Evolutionary conservation across 139 green algal genomes (phyloP).

Genomic region (Mychonastes homosphaera): DNA sequence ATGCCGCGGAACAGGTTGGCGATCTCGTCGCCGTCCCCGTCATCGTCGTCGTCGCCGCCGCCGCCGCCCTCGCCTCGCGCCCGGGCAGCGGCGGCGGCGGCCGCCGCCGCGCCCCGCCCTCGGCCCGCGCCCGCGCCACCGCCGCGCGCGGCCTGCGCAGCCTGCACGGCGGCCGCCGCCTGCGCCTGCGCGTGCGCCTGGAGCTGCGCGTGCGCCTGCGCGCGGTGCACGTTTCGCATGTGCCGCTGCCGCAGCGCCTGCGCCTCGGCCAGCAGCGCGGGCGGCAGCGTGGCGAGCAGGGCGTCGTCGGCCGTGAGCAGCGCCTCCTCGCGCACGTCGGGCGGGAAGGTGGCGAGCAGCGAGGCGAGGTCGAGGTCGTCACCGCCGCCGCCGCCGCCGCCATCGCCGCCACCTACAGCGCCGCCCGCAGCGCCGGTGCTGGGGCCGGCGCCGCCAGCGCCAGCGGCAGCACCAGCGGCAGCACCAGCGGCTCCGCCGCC

Average conservation of each 20-base stretch:
- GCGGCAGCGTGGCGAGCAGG: slow-evolving; percentile 65
- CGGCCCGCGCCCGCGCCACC: slow-evolving; percentile 1
- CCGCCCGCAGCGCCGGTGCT: slow-evolving; percentile 8
- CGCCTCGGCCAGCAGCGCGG: slow-evolving; percentile 67
- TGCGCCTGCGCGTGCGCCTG: slow-evolving; percentile 8
- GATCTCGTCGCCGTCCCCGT: too few species aligned
- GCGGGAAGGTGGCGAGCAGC: slow-evolving; percentile 74
- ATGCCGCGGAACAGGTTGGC: too few species aligned
- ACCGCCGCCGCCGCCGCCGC: background rate
- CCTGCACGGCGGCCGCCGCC: slow-evolving; percentile 1
- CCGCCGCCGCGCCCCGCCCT: too few species aligned
- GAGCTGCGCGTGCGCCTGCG: slow-evolving; percentile 7
- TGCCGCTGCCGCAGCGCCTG: slow-evolving; percentile 44
- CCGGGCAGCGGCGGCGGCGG: background rate
- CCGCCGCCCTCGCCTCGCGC: background rate
- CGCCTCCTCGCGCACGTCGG: slow-evolving; percentile 79
- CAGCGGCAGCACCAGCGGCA: background rate
- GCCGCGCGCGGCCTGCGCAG: background rate
- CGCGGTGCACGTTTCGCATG: too few species aligned
- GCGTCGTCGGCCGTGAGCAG: slow-evolving; percentile 54
- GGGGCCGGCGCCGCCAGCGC: background rate
- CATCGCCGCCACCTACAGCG: slow-evolving; percentile 2
- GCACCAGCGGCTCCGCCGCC: background rate
- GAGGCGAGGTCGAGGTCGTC: slow-evolving; percentile 71
- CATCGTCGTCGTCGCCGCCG: too few species aligned